These are phyloP conservation scores for Karstenula rhodostoma DNA, from an alignment of 2,329 filamentous ascomycete species.

Conservation along the genomic window DNA sequence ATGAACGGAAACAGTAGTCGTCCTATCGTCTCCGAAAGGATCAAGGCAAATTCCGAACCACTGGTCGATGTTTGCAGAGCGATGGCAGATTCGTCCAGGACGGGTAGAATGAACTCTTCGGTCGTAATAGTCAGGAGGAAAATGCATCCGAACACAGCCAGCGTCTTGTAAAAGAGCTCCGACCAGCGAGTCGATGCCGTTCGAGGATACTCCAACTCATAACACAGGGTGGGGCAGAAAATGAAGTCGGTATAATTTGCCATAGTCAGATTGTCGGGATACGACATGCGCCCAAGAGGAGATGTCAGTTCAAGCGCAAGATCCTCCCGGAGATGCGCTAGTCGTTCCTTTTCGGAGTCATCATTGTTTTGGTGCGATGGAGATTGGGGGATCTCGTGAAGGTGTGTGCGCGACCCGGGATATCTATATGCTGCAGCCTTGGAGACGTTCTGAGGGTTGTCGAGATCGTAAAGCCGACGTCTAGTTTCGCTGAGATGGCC, in stretches of 20 bases:
- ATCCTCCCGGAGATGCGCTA: conserved; percentile 80
- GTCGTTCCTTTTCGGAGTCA: conserved; percentile 38
- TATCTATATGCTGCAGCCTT: conserved; percentile 79
- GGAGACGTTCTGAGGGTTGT: conserved; percentile 75
- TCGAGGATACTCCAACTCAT: conserved; percentile 95
- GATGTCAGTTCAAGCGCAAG: conserved; percentile 91
- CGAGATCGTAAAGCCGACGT: conserved; percentile 79
- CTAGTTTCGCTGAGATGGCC: conserved; percentile 91
- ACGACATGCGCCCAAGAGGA: conserved; percentile 86
- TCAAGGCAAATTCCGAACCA: conserved; percentile 73
- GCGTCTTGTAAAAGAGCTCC: conserved; percentile 81
- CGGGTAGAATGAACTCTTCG: conserved; percentile 94
- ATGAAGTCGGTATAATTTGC: conserved; percentile 86
- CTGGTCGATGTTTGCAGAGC: conserved; percentile 59
- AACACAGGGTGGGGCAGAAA: conserved; percentile 93
- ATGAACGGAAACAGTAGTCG: conserved; percentile 96
- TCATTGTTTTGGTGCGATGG: conserved; percentile 57
- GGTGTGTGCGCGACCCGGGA: conserved; percentile 60
- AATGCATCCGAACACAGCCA: conserved; percentile 94
- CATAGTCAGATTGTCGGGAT: conserved; percentile 86
- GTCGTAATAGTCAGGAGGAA: conserved; percentile 90
- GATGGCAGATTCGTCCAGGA: conserved; percentile 76
- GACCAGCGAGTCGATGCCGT: conserved; percentile 77
- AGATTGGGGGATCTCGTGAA: conserved; percentile 60
- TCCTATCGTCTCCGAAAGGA: conserved; percentile 88